Base-by-base conservation (phyloP, 768 basidiomycete species). In the Xerocomus spinulosus region DNA sequence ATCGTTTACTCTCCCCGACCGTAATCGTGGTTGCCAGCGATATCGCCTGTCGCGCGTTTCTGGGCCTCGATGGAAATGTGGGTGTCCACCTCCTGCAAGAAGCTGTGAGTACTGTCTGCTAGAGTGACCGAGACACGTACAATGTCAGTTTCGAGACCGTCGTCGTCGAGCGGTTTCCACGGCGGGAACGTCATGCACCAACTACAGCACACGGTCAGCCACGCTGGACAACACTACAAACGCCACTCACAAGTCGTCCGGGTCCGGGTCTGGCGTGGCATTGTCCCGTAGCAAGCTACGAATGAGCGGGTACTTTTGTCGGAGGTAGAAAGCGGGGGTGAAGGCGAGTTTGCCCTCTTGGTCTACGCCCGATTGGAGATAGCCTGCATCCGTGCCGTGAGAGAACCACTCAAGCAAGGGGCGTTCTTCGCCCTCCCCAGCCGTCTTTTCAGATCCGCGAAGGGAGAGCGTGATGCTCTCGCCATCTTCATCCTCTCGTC, bases 91-190 rank as follows among this genome's bases (percentile, higher is more conserved):
- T 44, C 43, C 43, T 44, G n/a, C 9, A 18, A n/a, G n/a, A 15
- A 23, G 13, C n/a, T 2, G 15, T 42, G 13, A 44, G 21, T 17
- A 10, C 3, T 9, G 33, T 5, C 14, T 3, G 8, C 17, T 17
- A 21, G 17, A 6, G 3, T 14, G 8, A 17, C 23, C 9, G 9
- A 36, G 29, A n/a, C 36, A 30, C 43, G 17, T 24, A 46, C 45
- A 35, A 35, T 25, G 20, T 46, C 45, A 15, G 26, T 23, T 24
- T 48, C 46, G 17, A 20, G 13, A 26, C 53, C 53, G 5, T 48
- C 38, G 6, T 54, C 53, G 18, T 54, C 42, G 9, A 54, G 28
- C 12, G 53, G 53, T 3, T 53, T 42, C 53, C 53, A 54, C 17
- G 53, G 53, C 8, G 26, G 46, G 28, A 34, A 42, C 8, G 52